Base-by-base conservation (phyloP, 202 grass and related monocot genomes). In the Saccharum hybrid region DNA sequence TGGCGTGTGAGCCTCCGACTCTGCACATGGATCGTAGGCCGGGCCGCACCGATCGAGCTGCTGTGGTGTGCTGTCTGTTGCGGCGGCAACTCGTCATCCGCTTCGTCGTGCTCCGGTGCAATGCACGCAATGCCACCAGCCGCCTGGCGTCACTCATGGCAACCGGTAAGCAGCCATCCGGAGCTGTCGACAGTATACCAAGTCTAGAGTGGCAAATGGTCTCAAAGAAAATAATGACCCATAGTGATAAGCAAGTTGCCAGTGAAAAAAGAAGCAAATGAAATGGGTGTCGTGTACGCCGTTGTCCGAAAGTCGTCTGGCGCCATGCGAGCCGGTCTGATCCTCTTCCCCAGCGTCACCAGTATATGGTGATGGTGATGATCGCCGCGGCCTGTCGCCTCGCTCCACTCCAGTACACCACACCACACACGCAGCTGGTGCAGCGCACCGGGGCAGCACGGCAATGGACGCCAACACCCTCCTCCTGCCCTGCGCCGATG, bases 401-500 rank as follows among this genome's bases (percentile, higher is more conserved):
- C 41, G n/a, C 19, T 11, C 80, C 71, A 52, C 51, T 61, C 88
- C 41, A 61, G 51, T 3, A 18, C 39, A 33, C 6, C 22, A 14
- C 59, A 48, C 59, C 41, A 0, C 12, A 67, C 62, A 4, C 70
- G 69, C 39, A 30, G 4, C 66, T 26, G 28, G 28, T 28, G 22
- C 49, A 5, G 15, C 14, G 48, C 1, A 51, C 46, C 1, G 48
- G 14, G 11, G 43, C 9, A 22, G 1, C 19, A 0, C 39, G 15
- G 62, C 56, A 5, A 85, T 88, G 86, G 82, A 74, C 21, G 46
- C 46, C 48, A 46, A 67, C 68, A 43, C 85, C 49, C 86, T 88
- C 62, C 74, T 89, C 73, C 67, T 86, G 9, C 89, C 80, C 43
- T 45, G 73, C 10, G 16, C 66, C 31, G 88, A 69, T 41, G 74